A percentile compares a stretch with the other conserved stretches of the same genome.
These are phyloP conservation scores for Coemansia sp. DNA, from an alignment of 192 early-diverging fungal genomes.

Conservation along the genomic window DNA sequence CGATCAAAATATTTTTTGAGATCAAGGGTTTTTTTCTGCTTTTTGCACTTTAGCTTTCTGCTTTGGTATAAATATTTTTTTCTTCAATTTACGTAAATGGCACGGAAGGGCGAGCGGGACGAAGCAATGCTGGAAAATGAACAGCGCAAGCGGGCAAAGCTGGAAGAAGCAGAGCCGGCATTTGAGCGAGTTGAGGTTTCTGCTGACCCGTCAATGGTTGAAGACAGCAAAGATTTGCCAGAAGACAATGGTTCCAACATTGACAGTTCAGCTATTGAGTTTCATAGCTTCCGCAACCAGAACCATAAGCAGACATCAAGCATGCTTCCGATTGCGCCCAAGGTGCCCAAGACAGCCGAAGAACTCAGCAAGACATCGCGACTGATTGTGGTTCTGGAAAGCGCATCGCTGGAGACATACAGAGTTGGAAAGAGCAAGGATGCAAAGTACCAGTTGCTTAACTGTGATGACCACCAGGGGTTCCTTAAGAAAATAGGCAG, in stretches of 20 bases:
- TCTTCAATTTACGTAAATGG: neutral
- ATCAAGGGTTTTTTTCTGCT: slow-evolving; percentile 1
- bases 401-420: slow-evolving; percentile 87
- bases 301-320: slow-evolving; percentile 53
- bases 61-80: neutral
- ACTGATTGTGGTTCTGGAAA: slow-evolving; percentile 90
- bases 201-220: neutral
- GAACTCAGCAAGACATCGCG: slow-evolving; percentile 78
- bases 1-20: slow-evolving; percentile 7
- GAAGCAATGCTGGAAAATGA: neutral
- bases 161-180: neutral
- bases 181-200: slow-evolving; percentile 2
- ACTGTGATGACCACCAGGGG: slow-evolving; percentile 80
- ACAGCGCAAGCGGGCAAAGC: slow-evolving; percentile 1
- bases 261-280: slow-evolving; percentile 18
- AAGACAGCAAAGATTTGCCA: slow-evolving; percentile 5
- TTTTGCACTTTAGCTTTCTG: neutral
- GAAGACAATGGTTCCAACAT: neutral
- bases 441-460: slow-evolving; percentile 83
- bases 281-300: slow-evolving; percentile 45
- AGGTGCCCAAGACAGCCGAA: slow-evolving; percentile 73
- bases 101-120: neutral
- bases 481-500: slow-evolving; percentile 13
- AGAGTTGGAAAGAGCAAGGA: slow-evolving; percentile 52
- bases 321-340: slow-evolving; percentile 64